These are phyloP conservation scores for Penstemon eatonii DNA, from an alignment of 257 asterid genomes.

Conservation along the genomic window DNA sequence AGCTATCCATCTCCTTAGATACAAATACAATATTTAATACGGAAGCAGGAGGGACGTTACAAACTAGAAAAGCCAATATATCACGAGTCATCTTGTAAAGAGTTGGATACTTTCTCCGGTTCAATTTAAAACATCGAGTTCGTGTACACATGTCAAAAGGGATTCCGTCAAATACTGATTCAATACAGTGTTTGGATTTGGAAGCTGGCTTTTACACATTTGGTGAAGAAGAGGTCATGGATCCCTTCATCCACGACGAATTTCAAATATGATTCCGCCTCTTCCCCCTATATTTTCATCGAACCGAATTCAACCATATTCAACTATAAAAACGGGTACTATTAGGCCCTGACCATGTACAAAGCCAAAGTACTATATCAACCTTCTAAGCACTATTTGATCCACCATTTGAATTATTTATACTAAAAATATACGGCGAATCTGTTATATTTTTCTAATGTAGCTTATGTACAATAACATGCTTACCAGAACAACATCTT, in stretches of 20 bases:
- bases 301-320: conserved; percentile 81
- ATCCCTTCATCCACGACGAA: conserved; percentile 64
- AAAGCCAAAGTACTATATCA: too few relatives aligned
- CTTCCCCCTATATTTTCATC: conserved; percentile 71
- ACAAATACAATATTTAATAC: conserved; percentile 61
- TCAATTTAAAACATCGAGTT: conserved; percentile 68
- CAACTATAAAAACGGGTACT: conserved; percentile 76
- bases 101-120: conserved; percentile 78
- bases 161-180: conserved; percentile 73
- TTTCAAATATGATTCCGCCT: conserved; percentile 54
- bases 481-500: too few relatives aligned
- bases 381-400: too few relatives aligned
- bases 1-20: conserved; percentile 81
- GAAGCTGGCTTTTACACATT: conserved; percentile 44
- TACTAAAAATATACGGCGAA: too few relatives aligned
- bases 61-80: conserved; percentile 75
- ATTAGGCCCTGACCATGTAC: too few relatives aligned
- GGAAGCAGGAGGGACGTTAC: conserved; percentile 46
- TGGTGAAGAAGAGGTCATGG: conserved; percentile 42
- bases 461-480: too few relatives aligned
- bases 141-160: conserved; percentile 71
- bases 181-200: too few relatives aligned
- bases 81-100: conserved; percentile 95
- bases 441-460: too few relatives aligned
- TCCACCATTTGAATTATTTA: too few relatives aligned